A percentile compares a stretch with the other conserved stretches of the same genome.
Conservation (phyloP, 2,329 filamentous ascomycete genomes). For the Phaeosphaeriaceae sp. region DNA sequence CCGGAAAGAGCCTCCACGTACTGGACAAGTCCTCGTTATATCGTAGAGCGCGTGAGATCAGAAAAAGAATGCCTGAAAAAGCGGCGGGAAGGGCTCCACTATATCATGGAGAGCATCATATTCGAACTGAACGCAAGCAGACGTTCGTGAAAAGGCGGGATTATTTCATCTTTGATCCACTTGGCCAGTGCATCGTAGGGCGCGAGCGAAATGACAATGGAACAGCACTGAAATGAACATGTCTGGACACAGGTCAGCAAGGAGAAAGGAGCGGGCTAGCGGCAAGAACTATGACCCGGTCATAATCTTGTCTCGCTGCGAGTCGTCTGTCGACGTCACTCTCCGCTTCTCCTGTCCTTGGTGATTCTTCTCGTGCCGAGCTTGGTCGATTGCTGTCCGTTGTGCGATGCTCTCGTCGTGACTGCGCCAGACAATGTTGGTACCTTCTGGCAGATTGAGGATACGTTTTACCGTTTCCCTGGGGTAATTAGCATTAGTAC, state of each 20-base stretch:
- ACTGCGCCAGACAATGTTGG: conserved; percentile 92
- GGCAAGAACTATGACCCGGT: conserved; percentile 28
- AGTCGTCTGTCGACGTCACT: conserved; percentile 48
- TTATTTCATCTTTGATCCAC: not conserved
- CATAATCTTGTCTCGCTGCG: conserved; percentile 39
- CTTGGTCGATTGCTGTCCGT: conserved; percentile 87
- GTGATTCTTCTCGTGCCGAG: conserved; percentile 80
- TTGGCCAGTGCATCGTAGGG: too few relatives aligned
- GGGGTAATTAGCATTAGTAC: conserved; percentile 24
- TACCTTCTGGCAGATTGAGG: conserved; percentile 85
- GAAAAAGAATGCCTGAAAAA: not conserved
- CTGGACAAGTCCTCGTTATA: not conserved
- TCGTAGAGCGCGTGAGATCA: not conserved
- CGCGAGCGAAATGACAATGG: not conserved
- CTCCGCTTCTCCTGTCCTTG: conserved; percentile 54
- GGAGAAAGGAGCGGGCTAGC: conserved; percentile 11
- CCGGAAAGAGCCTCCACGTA: not conserved
- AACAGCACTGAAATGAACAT: not conserved
- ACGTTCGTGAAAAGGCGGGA: not conserved
- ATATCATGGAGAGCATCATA: not conserved
- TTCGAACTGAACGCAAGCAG: not conserved
- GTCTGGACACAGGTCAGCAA: conserved; percentile 8
- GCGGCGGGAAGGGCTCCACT: not conserved
- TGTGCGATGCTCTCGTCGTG: conserved; percentile 96
- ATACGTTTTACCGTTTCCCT: conserved; percentile 95